Percentiles rank a stretch among this genome's conserved stretches.
These are phyloP conservation scores for Venturia oleaginea DNA, from an alignment of 2,329 filamentous ascomycete genomes.

Conservation along the genomic window DNA sequence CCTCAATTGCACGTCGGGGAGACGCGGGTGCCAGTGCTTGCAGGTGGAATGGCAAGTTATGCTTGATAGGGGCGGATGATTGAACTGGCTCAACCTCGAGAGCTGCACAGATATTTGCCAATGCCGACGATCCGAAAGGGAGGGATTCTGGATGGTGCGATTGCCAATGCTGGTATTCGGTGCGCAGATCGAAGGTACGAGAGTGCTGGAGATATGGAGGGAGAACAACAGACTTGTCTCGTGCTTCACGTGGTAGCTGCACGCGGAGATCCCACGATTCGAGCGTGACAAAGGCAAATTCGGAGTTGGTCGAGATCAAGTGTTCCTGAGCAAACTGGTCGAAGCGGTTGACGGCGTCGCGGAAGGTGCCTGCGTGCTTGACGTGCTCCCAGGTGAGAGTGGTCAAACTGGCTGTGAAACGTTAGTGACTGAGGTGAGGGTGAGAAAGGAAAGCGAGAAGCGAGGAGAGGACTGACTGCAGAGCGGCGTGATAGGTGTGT, in stretches of 20 bases:
- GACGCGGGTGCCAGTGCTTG: conserved; percentile 93
- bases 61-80: conserved; percentile 95
- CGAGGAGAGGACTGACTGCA: conserved; percentile 65
- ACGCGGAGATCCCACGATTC: conserved; percentile 98
- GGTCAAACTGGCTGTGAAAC: conserved; percentile 72
- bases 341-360: conserved; percentile 92
- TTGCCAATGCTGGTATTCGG: conserved; percentile 97
- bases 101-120: conserved; percentile 96
- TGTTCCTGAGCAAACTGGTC: conserved; percentile 90
- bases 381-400: conserved; percentile 99
- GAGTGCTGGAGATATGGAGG: conserved; percentile 97
- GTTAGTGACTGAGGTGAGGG: not conserved
- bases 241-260: conserved; percentile 91
- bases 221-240: conserved; percentile 94
- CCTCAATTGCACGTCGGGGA: conserved; percentile 92
- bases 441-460: not conserved
- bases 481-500: conserved; percentile 94
- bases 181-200: conserved; percentile 89
- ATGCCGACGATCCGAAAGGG: conserved; percentile 88
- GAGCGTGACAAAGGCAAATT: conserved; percentile 96
- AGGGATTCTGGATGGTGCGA: conserved; percentile 96
- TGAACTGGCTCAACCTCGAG: conserved; percentile 97
- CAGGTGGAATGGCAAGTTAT: conserved; percentile 94
- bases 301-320: conserved; percentile 78
- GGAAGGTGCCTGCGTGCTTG: conserved; percentile 91